A percentile compares a stretch with the other conserved stretches of the same genome.
phyloP scores from a whole-genome alignment of 73 alveolate species.

The Tetrahymena elliotti region DNA sequence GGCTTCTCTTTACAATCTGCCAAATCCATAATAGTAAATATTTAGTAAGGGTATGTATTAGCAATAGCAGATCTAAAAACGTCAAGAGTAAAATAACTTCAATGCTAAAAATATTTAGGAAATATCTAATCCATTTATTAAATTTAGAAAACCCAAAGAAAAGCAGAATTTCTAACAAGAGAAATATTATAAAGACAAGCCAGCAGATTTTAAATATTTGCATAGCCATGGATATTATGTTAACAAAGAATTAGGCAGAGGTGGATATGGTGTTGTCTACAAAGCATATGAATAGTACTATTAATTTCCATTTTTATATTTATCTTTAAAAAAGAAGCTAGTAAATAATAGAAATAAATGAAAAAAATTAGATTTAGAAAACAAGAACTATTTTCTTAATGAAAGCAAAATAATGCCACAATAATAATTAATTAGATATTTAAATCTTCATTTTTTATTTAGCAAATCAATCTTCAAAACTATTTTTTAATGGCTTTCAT shows the following conservation, averaged over 20 bases:
- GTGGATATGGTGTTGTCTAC: slow-evolving; percentile 44
- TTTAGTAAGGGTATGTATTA: neutral
- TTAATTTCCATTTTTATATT: neutral
- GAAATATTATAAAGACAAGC: neutral
- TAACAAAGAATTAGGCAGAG: slow-evolving; percentile 41
- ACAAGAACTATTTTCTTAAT: neutral
- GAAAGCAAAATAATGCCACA: too few relatives aligned
- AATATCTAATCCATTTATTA: neutral
- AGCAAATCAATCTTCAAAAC: too few relatives aligned
- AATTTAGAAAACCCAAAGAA: neutral
- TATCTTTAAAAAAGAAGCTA: neutral
- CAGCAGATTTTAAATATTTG: neutral
- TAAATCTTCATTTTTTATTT: too few relatives aligned
- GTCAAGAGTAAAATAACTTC: neutral
- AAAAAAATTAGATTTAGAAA: too few relatives aligned
- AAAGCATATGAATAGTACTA: slow-evolving; percentile 19
- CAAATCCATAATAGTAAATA: neutral
- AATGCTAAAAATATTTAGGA: neutral
- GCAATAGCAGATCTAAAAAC: neutral
- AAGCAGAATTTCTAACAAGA: neutral
- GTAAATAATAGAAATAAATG: neutral
- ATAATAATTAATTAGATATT: too few relatives aligned
- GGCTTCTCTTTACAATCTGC: neutral
- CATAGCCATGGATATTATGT: slow-evolving; percentile 8
- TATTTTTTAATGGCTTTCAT: too few relatives aligned